phyloP scores from a whole-genome alignment of 2,329 filamentous ascomycete genomes.

The Fusarium anguioides region DNA sequence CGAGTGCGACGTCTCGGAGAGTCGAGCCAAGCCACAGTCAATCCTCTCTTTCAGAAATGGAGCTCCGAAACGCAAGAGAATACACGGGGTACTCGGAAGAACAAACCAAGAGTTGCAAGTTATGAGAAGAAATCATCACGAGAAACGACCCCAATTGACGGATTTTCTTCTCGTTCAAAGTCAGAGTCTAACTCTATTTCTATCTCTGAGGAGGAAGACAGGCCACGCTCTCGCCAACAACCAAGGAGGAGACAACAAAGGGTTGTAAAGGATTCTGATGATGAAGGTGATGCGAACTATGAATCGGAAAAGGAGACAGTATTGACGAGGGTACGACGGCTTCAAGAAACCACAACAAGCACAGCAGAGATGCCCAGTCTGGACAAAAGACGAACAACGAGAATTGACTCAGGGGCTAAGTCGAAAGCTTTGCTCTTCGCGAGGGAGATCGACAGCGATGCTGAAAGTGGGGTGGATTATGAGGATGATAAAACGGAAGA shows the following conservation, averaged over 20 bases:
- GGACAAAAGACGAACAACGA: slow-evolving; percentile 1
- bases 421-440: slow-evolving; percentile 21
- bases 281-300: slow-evolving; percentile 9
- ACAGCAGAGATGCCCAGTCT: not conserved
- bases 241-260: slow-evolving; percentile 13
- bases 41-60: slow-evolving; percentile 51
- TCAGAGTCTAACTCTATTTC: not conserved
- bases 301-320: slow-evolving; percentile 32
- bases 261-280: slow-evolving; percentile 37
- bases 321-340: slow-evolving; percentile 36
- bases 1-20: slow-evolving; percentile 49
- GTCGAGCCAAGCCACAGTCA: slow-evolving; percentile 35
- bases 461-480: slow-evolving; percentile 13
- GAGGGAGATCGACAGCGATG: slow-evolving; percentile 18
- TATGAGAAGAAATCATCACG: slow-evolving; percentile 5
- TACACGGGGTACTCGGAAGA: not conserved
- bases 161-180: not conserved
- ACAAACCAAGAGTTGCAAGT: not conserved
- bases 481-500: slow-evolving; percentile 35
- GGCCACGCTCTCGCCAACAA: slow-evolving; percentile 13
- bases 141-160: slow-evolving; percentile 1
- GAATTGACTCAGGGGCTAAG: not conserved
- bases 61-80: slow-evolving; percentile 38
- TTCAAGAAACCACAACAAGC: slow-evolving; percentile 20
- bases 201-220: slow-evolving; percentile 16